Conservation (phyloP, 2,329 filamentous ascomycete species). For the Fusarium robinianum region DNA sequence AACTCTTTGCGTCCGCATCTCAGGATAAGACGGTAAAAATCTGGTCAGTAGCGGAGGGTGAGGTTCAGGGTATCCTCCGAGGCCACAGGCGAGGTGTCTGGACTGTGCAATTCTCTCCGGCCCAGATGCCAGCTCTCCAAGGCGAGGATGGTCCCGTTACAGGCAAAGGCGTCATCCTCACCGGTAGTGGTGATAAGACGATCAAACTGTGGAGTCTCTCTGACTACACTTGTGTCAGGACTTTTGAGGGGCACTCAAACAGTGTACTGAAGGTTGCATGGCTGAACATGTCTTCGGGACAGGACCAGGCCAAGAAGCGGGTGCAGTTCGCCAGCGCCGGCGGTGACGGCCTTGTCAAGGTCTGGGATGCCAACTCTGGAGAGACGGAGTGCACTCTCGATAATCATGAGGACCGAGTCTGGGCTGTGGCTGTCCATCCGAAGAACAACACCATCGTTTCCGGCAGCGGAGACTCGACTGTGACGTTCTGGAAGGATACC, state of each 20-base stretch:
- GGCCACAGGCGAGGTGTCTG: conserved; percentile 96
- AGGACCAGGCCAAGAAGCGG: conserved; percentile 60
- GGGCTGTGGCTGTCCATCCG: conserved; percentile 80
- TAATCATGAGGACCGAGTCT: conserved; percentile 95
- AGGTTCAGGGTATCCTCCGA: conserved; percentile 86
- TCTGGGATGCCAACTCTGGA: conserved; percentile 88
- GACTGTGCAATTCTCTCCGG: conserved; percentile 89
- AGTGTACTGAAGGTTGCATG: conserved; percentile 93
- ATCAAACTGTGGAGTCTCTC: conserved; percentile 92
- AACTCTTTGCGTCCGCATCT: conserved; percentile 93
- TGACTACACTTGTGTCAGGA: conserved; percentile 90
- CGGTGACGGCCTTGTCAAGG: conserved; percentile 92
- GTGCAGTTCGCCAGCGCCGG: conserved; percentile 83
- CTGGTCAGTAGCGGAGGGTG: conserved; percentile 88
- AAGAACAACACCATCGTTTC: conserved; percentile 77
- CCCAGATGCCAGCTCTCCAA: conserved; percentile 72
- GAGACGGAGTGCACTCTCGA: conserved; percentile 89
- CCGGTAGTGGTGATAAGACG: conserved; percentile 94
- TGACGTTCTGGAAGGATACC: conserved; percentile 96
- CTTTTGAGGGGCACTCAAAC: conserved; percentile 95
- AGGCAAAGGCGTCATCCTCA: conserved; percentile 81
- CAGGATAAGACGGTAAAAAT: conserved; percentile 98
- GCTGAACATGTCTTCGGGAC: conserved; percentile 63
- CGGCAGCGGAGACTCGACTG: conserved; percentile 86
- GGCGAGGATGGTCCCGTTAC: conserved; percentile 73